Percentiles rank a stretch among this genome's conserved stretches.
These are phyloP conservation scores for Diplodia scrobiculata DNA, from an alignment of 2,329 filamentous ascomycete genomes.

Conservation along the genomic window DNA sequence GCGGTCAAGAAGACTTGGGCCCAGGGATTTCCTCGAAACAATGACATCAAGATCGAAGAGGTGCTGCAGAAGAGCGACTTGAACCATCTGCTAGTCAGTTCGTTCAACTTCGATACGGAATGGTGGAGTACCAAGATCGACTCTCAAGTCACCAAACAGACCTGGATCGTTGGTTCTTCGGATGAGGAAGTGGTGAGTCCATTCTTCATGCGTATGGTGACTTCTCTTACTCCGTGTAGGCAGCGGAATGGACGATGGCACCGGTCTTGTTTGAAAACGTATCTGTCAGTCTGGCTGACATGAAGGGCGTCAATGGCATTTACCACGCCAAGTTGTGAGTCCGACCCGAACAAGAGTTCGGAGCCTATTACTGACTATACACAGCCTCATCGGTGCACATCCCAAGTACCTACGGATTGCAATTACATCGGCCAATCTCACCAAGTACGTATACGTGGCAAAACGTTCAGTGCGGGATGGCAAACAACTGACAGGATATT, in stretches of 20 bases:
- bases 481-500: not conserved
- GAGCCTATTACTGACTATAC: not conserved
- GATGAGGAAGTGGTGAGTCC: conserved; percentile 42
- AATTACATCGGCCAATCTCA: conserved; percentile 83
- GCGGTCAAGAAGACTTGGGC: conserved; percentile 81
- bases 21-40: conserved; percentile 61
- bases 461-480: not conserved
- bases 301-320: conserved; percentile 68
- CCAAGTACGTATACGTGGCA: conserved; percentile 59
- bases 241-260: conserved; percentile 27
- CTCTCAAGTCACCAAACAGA: conserved; percentile 53
- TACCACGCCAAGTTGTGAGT: conserved; percentile 85
- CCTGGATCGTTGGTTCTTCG: conserved; percentile 63
- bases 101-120: conserved; percentile 80
- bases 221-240: not conserved
- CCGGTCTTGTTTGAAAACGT: conserved; percentile 55
- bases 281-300: conserved; percentile 75
- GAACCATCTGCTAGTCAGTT: conserved; percentile 77
- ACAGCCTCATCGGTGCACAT: conserved; percentile 77
- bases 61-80: conserved; percentile 73
- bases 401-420: conserved; percentile 72
- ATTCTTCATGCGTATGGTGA: not conserved
- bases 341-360: not conserved
- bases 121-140: conserved; percentile 78
- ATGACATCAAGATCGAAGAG: conserved; percentile 87